These are phyloP conservation scores for Fusarium sp. DNA, from an alignment of 2,329 filamentous ascomycete genomes.

Conservation along the genomic window DNA sequence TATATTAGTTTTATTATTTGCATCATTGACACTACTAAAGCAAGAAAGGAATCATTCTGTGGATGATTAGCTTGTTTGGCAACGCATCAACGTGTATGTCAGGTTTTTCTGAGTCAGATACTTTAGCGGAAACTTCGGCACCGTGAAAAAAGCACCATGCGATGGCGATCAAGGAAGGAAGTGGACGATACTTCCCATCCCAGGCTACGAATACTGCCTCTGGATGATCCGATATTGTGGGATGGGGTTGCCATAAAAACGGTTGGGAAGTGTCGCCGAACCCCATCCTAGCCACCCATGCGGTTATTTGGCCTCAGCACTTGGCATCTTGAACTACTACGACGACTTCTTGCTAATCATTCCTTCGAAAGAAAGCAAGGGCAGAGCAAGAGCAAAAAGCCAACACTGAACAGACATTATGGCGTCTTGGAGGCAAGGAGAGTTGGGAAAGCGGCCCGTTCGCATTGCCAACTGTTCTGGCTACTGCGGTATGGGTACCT, in stretches of 20 bases:
- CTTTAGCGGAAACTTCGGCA: not conserved
- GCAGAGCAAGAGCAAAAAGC: not conserved
- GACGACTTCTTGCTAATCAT: not conserved
- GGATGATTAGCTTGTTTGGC: not conserved
- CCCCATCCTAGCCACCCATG: not conserved
- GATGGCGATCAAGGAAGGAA: not conserved
- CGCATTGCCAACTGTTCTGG: slow-evolving; percentile 27
- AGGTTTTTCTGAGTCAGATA: not conserved
- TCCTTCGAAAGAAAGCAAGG: not conserved
- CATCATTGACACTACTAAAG: not conserved
- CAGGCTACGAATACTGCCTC: not conserved
- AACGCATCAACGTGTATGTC: not conserved
- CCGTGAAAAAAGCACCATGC: not conserved
- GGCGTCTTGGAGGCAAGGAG: slow-evolving; percentile 5
- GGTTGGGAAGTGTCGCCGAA: not conserved
- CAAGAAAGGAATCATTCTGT: not conserved
- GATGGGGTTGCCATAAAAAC: not conserved
- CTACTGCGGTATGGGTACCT: slow-evolving; percentile 8
- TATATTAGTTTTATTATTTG: not conserved
- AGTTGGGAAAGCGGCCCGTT: slow-evolving; percentile 12
- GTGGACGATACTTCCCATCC: not conserved
- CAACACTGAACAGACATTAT: not conserved
- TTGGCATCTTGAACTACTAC: not conserved
- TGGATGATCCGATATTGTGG: not conserved
- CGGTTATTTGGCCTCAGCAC: not conserved